Conservation (phyloP, 78 protist species). For the Protostelium mycophagum region DNA sequence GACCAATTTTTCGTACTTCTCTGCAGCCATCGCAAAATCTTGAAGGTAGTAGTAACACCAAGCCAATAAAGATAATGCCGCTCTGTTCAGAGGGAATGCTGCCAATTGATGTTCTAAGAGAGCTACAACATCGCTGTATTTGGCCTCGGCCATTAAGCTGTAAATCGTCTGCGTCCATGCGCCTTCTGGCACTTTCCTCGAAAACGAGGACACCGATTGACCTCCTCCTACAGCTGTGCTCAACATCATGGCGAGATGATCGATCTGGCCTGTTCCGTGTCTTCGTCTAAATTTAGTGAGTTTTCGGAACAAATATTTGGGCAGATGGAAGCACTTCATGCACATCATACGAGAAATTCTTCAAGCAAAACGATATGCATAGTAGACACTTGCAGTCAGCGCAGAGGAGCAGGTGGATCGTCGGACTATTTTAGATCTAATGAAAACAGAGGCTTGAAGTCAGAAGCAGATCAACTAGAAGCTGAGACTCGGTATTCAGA, state of each 20-base stretch:
- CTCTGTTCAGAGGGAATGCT: constrained; percentile 6
- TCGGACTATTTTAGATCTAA: neutral
- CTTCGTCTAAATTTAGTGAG: neutral
- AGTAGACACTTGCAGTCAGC: neutral
- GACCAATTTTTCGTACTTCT: constrained; percentile 33
- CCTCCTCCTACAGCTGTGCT: neutral
- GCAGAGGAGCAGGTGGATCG: neutral
- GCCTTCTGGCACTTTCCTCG: constrained; percentile 34
- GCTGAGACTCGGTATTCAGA: neutral
- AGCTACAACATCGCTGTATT: constrained; percentile 38
- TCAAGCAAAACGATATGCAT: too few species aligned
- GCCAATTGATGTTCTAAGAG: constrained; percentile 9
- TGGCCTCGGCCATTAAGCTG: constrained; percentile 25
- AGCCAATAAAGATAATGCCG: constrained; percentile 74
- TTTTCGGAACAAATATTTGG: neutral
- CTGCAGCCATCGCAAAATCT: constrained; percentile 54
- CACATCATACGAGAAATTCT: too few species aligned
- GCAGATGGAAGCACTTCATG: neutral
- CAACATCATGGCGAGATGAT: too few species aligned
- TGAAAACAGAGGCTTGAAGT: neutral
- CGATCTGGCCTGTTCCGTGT: neutral
- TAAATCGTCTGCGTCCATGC: constrained; percentile 46
- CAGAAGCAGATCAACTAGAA: neutral
- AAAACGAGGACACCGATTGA: neutral
- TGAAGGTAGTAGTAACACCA: constrained; percentile 66